Evolutionary conservation across 768 basidiomycete genomes (phyloP), one percentile per base, ranked within the genome.

Genomic region (Pisolithus microcarpus): DNA sequence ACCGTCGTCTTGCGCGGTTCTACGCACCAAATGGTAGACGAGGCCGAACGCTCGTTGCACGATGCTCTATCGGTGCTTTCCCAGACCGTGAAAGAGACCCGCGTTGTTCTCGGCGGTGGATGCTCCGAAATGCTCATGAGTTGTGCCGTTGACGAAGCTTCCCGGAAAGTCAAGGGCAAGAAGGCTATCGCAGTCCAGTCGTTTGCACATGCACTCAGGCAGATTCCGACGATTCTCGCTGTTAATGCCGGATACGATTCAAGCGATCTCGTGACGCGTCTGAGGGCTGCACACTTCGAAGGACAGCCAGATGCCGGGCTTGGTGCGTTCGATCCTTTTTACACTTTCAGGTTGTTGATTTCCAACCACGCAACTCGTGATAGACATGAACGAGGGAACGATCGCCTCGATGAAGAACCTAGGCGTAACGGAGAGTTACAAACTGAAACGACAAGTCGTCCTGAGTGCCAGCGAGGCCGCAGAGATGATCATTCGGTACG

Each of bases 121-220:
- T 99, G 96, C 68, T 84, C 93, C 2, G 96, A 99, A 74, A 98
- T 96, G 93, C 67, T 92, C 58, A 99, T 99, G 96, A 85, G 84
- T 60, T 91, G 88, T 58, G 87, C 90, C 1, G 89, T 94, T 9
- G 96, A 99, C 38, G 91, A 94, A 64, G 87, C 77, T 38, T 87
- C 88, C 3, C 77, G 86, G 56, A 81, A 79, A 54, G 81, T 92
- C 43, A 84, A 84, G 64, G 96, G 96, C 2, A 99, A 98, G 75
- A 93, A 93, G 72, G 91, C 93, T 6, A 81, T 98, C 55, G 96
- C 96, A 11, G 87, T 87, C 1, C 96, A 98, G 71, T 84, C 91
- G 7, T 99, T 98, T 60, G 81, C 80, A 3, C 75, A 85, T 23
- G 95, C 96, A 0, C 72, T 99, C 52, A 75, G 94, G 55, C 91